A percentile compares a stretch with the other conserved stretches of the same genome.
phyloP scores from a whole-genome alignment of 768 basidiomycete genomes.

The Psilocybe sp. region DNA sequence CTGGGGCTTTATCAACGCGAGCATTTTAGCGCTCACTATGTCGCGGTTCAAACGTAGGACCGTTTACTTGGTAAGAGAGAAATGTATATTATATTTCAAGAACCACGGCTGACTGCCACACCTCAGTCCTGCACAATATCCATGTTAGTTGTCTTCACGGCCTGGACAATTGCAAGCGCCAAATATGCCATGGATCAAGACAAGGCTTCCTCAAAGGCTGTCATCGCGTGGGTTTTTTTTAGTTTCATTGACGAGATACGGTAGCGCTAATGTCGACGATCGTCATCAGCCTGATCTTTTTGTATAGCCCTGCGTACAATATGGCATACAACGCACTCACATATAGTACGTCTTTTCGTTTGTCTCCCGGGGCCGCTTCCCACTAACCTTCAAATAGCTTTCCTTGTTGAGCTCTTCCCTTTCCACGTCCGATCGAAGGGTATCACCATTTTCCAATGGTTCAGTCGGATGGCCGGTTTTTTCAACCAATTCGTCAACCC shows the following conservation, averaged over 20 bases:
- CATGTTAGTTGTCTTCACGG: constrained; percentile 44
- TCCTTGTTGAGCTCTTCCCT: constrained; percentile 67
- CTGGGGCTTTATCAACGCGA: constrained; percentile 56
- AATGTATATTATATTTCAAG: background rate
- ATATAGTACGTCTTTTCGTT: constrained; percentile 35
- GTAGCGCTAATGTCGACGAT: background rate
- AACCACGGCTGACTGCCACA: background rate
- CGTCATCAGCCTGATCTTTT: constrained; percentile 46
- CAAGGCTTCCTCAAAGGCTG: constrained; percentile 44
- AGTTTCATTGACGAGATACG: background rate
- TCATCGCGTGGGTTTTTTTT: constrained; percentile 38
- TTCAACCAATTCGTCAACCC: constrained; percentile 71
- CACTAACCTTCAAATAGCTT: constrained; percentile 34
- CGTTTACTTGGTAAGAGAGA: constrained; percentile 41
- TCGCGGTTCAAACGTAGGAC: constrained; percentile 46
- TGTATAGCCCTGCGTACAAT: constrained; percentile 56
- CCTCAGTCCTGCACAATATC: constrained; percentile 42
- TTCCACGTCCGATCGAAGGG: constrained; percentile 62
- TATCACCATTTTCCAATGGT: constrained; percentile 59
- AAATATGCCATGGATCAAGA: constrained; percentile 38
- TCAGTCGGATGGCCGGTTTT: constrained; percentile 50
- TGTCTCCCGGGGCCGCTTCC: background rate
- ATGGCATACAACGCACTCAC: constrained; percentile 56
- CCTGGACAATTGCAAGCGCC: constrained; percentile 55
- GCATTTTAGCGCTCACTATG: constrained; percentile 45